Percentiles rank a stretch among this genome's conserved stretches.
These are phyloP conservation scores for Paracoccidioides lutzii DNA, from an alignment of 2,329 filamentous ascomycete genomes.

Conservation along the genomic window DNA sequence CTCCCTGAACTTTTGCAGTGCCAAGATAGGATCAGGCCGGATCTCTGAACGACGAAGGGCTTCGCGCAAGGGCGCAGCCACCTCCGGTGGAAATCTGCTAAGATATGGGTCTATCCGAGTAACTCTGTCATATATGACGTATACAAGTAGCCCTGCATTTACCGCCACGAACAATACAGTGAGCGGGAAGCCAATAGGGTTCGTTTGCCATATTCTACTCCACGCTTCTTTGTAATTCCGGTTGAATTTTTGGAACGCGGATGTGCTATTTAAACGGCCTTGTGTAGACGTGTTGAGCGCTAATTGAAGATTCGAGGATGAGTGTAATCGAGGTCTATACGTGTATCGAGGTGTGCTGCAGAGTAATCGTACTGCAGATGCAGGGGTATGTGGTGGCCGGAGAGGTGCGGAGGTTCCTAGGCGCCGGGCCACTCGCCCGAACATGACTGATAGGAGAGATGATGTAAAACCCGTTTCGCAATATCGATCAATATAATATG, in stretches of 20 bases:
- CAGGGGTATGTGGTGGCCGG: slow-evolving; percentile 6
- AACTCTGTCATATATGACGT: slow-evolving; percentile 33
- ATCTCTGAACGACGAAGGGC: slow-evolving; percentile 80
- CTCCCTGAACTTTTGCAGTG: slow-evolving; percentile 70
- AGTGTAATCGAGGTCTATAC: slow-evolving; percentile 6
- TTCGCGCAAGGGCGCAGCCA: slow-evolving; percentile 53
- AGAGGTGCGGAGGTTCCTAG: slow-evolving; percentile 15
- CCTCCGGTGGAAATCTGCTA: slow-evolving; percentile 32
- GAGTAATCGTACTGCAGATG: slow-evolving; percentile 11
- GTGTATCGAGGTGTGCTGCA: slow-evolving; percentile 2
- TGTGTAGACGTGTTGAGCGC: slow-evolving; percentile 1
- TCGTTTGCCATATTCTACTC: slow-evolving; percentile 30
- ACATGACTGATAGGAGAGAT: slow-evolving; percentile 11
- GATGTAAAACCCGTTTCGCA: background rate
- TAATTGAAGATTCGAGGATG: slow-evolving; percentile 3
- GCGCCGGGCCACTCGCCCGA: slow-evolving; percentile 18
- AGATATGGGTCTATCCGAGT: slow-evolving; percentile 30
- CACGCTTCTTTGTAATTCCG: slow-evolving; percentile 25
- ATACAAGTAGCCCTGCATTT: slow-evolving; percentile 24
- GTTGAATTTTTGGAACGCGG: slow-evolving; percentile 20
- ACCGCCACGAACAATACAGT: slow-evolving; percentile 29
- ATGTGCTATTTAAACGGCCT: slow-evolving; percentile 11
- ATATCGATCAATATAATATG: background rate
- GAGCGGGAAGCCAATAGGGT: slow-evolving; percentile 30
- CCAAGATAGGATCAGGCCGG: slow-evolving; percentile 58